phyloP scores from a whole-genome alignment of 176 grass and related monocot species.

The Dendrocalamus sinicus region DNA sequence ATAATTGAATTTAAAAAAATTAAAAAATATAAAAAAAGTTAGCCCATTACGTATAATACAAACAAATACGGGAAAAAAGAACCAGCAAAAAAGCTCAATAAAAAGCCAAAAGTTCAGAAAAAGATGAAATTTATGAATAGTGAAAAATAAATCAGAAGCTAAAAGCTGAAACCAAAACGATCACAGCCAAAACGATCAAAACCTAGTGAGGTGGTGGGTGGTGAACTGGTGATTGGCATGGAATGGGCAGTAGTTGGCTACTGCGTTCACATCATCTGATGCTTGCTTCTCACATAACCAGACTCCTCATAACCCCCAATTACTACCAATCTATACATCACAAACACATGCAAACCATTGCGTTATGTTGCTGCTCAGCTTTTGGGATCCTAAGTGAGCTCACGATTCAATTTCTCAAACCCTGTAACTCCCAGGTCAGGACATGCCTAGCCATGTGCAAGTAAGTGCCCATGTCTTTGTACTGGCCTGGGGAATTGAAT shows the following conservation, averaged over 20 bases:
- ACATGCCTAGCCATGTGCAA: constrained; percentile 43
- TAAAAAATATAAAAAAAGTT: no score
- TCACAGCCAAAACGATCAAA: no score
- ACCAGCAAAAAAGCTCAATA: no score
- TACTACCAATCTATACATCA: not conserved
- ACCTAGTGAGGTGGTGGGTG: constrained; percentile 32
- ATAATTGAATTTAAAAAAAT: no score
- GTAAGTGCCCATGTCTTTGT: constrained; percentile 24
- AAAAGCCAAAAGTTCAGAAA: no score
- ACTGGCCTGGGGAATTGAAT: constrained; percentile 34
- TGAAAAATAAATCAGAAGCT: no score
- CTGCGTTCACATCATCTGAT: constrained; percentile 41
- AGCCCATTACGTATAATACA: no score
- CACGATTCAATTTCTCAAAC: not conserved
- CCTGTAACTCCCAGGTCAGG: constrained; percentile 7
- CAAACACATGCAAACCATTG: constrained; percentile 30
- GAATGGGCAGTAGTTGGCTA: constrained; percentile 43
- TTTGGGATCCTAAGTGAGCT: constrained; percentile 38
- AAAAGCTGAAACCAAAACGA: no score
- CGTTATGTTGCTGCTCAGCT: not conserved
- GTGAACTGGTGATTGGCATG: constrained; percentile 37
- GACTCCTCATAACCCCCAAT: not conserved
- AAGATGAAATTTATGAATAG: no score
- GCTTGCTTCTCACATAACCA: constrained; percentile 10
- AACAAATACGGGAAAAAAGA: no score